Base-by-base conservation (phyloP, 1,139 yeast species). In the Saccharomyces uvarum region DNA sequence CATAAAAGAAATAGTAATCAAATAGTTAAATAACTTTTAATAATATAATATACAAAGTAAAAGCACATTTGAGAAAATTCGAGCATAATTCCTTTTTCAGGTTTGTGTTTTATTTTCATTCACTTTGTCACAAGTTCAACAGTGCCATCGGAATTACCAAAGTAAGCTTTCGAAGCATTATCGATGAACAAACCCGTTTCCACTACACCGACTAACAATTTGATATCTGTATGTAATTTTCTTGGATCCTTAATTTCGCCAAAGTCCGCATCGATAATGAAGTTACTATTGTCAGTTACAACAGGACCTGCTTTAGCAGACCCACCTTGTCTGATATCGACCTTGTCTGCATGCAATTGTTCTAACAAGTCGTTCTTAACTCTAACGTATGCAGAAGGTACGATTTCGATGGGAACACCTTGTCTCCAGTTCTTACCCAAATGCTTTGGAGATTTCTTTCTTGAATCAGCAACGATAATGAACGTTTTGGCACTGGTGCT, bases 281-380 rank as follows among this genome's bases (percentile, higher is more conserved):
- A 88, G 73, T 91, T 93, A 71, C 91, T 90, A 74, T 95, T 95
- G 71, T 95, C 99, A 46, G 99, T 91, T 57, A 95, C 87, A n/a
- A 90, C 86, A 7, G 99, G 99, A 19, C 99, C 99, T 4, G 99
- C 99, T 73, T 95, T 95, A 42, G 95, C 90, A 54, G 84, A 75
- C 16, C 89, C 91, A 51, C 98, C 99, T 63, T 85, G 84, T 72
- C 99, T 82, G 64, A 95, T 80, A 4, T 70, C 74, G 27, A 88
- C 86, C 5, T 71, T 73, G 28, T 52, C 52, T 4, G 69, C 69
- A 8, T 96, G 96, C 66, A 91, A 71, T 48, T 69, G 68, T 53
- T 71, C 64, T 48, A 61, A 61, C 63, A 93, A 77, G 57, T 89
- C 88, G 19, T 74, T 73, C 13, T 79, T 74, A 24, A 95, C 95